Conservation (phyloP, 2,329 filamentous ascomycete species). For the Penicillium sp. region DNA sequence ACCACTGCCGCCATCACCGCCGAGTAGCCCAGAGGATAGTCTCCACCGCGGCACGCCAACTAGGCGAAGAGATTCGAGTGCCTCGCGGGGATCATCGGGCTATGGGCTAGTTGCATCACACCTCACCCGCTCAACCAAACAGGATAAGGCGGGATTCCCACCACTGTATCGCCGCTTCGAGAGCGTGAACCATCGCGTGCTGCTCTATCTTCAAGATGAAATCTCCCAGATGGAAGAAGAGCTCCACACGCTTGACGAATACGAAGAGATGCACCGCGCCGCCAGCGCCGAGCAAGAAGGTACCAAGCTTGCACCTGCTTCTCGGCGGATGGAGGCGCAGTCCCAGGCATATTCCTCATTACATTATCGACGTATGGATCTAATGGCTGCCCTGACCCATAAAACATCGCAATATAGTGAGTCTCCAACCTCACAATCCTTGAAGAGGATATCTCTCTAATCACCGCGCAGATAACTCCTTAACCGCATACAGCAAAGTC, state of each 20-base stretch:
- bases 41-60: constrained; percentile 19
- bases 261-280: constrained; percentile 41
- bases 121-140: constrained; percentile 26
- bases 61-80: constrained; percentile 22
- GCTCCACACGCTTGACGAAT: constrained; percentile 63
- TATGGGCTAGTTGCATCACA: constrained; percentile 35
- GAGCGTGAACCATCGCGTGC: constrained; percentile 70
- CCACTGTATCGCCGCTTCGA: constrained; percentile 82
- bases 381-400: constrained; percentile 52
- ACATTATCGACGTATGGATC: constrained; percentile 50
- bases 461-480: constrained; percentile 34
- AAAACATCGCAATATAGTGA: constrained; percentile 60
- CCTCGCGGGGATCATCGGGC: constrained; percentile 27
- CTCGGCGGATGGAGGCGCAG: constrained; percentile 41
- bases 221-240: constrained; percentile 75
- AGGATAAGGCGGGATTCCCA: constrained; percentile 28
- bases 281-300: constrained; percentile 32
- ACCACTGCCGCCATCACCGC: constrained; percentile 31
- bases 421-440: constrained; percentile 16
- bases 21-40: constrained; percentile 31
- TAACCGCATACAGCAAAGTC: constrained; percentile 46
- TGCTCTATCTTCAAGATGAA: constrained; percentile 82
- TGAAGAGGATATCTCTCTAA: not conserved
- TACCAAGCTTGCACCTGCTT: constrained; percentile 32
- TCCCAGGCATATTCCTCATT: constrained; percentile 50